phyloP scores from a whole-genome alignment of 106 monocot genomes.

The Xerophyta viscosa region DNA sequence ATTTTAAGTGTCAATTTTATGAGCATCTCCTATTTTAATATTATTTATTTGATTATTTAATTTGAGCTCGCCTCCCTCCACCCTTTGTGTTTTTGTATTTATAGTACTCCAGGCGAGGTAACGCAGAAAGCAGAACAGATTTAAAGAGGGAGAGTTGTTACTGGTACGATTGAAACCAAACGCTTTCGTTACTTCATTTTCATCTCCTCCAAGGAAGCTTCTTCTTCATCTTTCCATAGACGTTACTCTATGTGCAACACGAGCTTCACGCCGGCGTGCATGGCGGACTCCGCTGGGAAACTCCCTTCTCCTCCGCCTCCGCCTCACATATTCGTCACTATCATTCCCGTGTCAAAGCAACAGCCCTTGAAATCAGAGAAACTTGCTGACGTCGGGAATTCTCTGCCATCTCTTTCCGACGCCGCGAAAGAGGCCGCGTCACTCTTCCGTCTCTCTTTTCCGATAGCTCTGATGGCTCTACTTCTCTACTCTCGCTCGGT shows the following conservation, averaged over 20 bases:
- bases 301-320: not conserved
- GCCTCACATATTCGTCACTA: not conserved
- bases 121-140: no score
- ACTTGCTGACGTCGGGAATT: not conserved
- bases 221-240: not conserved
- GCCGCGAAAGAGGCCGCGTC: not conserved
- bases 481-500: conserved; percentile 12
- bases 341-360: not conserved
- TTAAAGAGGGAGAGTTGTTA: no score
- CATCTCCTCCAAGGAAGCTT: not conserved
- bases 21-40: no score
- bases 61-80: no score
- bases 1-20: no score
- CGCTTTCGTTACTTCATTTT: not conserved
- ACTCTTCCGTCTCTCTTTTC: conserved; percentile 3
- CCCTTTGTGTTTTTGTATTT: no score
- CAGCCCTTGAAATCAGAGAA: not conserved
- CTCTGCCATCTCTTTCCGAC: not conserved
- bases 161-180: no score
- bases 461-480: conserved; percentile 5
- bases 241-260: conserved; percentile 4
- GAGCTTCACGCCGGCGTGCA: not conserved
- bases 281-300: not conserved
- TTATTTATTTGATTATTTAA: no score
- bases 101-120: no score